Evolutionary conservation across 208 protist species (phyloP).

Genomic region (Phytomonas sp.): DNA sequence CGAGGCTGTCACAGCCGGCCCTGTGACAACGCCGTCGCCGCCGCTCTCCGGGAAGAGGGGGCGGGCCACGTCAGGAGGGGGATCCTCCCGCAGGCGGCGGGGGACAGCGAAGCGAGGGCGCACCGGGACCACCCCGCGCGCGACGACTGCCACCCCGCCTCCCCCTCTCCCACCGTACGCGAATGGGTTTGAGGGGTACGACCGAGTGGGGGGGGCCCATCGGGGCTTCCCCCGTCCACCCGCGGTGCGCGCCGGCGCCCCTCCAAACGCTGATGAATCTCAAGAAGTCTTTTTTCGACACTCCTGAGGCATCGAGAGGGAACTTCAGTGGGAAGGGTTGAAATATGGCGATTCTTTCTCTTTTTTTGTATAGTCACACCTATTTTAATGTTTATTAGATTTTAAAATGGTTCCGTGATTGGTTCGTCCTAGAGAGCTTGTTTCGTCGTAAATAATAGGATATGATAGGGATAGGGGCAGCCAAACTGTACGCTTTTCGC

Average conservation of each 20-base stretch:
- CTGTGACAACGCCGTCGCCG: neutral
- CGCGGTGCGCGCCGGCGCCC: neutral
- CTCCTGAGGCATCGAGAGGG: constrained; percentile 9
- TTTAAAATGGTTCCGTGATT: neutral
- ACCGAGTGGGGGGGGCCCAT: no score
- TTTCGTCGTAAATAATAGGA: neutral
- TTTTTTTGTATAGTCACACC: neutral
- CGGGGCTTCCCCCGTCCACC: neutral
- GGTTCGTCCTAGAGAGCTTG: neutral
- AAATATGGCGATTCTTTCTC: constrained; percentile 8
- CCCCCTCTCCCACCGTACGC: no score
- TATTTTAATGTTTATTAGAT: neutral
- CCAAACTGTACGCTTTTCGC: neutral
- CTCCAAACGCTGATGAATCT: constrained; percentile 32
- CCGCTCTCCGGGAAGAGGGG: no score
- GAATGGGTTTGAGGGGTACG: no score
- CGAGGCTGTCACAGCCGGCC: no score
- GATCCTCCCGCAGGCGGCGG: neutral
- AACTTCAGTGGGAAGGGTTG: no score
- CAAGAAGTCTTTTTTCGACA: constrained; percentile 78
- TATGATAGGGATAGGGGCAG: neutral
- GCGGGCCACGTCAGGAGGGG: no score
- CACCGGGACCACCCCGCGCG: neutral
- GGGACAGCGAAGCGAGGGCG: neutral
- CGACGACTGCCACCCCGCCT: no score